Evolutionary conservation across 148 eudicot genomes (phyloP).

Genomic region (Amaranthus hypochondriacus): DNA sequence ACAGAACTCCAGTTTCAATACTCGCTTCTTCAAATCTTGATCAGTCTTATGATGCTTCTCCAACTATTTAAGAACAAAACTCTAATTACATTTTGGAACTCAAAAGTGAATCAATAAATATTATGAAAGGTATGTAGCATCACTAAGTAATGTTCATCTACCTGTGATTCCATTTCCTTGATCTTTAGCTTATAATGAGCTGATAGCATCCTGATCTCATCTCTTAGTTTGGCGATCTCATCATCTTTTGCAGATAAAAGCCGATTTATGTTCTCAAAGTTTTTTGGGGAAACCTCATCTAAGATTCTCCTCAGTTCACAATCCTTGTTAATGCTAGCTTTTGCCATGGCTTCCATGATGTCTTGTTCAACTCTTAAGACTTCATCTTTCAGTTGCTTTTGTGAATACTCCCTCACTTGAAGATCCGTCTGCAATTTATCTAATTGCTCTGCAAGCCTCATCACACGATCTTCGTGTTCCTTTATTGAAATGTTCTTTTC

Average conservation of each 20-base stretch:
- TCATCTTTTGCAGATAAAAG: conserved; percentile 68
- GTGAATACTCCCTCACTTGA: conserved; percentile 75
- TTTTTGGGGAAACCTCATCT: conserved; percentile 76
- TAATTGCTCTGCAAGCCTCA: conserved; percentile 70
- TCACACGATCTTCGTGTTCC: conserved; percentile 76
- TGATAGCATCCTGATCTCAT: conserved; percentile 71
- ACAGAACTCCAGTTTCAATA: conserved; percentile 86
- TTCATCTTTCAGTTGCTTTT: conserved; percentile 82
- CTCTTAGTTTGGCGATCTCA: conserved; percentile 66
- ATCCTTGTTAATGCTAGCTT: conserved; percentile 54
- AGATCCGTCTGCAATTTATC: conserved; percentile 75
- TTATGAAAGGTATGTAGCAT: not conserved
- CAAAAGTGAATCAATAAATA: not conserved
- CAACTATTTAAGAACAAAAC: conserved; percentile 36
- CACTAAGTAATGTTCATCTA: conserved; percentile 19
- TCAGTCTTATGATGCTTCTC: conserved; percentile 81
- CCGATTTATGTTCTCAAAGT: conserved; percentile 66
- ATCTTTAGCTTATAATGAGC: conserved; percentile 89
- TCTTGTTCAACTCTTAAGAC: conserved; percentile 79
- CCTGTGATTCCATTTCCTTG: conserved; percentile 83
- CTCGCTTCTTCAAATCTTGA: conserved; percentile 89
- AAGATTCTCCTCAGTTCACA: conserved; percentile 68
- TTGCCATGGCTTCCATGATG: conserved; percentile 73
- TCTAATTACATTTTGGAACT: not conserved
- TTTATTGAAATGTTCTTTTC: conserved; percentile 59